phyloP scores from a whole-genome alignment of 257 asterid genomes.

The Ophiorrhiza pumila region DNA sequence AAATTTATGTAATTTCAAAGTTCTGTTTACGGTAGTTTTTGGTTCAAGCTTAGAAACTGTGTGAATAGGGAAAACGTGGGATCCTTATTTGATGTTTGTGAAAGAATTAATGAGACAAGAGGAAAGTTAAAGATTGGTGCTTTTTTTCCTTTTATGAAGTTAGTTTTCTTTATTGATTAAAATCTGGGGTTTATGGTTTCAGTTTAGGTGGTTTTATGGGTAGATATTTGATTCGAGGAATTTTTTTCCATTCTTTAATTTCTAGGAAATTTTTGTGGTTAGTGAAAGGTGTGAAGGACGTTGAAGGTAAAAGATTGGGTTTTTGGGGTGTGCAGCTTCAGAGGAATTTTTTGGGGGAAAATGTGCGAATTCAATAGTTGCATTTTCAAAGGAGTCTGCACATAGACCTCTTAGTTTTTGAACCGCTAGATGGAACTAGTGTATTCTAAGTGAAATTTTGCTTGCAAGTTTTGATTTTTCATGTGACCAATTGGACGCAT shows the following conservation, averaged over 20 bases:
- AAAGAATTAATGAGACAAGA: background rate
- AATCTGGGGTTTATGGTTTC: background rate
- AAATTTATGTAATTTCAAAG: background rate
- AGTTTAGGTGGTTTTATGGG: background rate
- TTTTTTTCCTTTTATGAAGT: background rate
- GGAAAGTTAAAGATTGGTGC: background rate
- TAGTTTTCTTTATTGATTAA: background rate
- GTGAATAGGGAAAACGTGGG: background rate
- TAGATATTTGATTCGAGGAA: background rate
- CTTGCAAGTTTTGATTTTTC: background rate
- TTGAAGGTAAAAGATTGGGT: background rate
- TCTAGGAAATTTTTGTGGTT: slow-evolving; percentile 2
- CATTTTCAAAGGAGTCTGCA: background rate
- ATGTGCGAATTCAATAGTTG: background rate
- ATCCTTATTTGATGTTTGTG: background rate
- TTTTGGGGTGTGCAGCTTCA: background rate
- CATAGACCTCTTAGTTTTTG: background rate
- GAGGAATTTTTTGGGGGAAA: no score
- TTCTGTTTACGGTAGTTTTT: background rate
- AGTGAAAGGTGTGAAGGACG: background rate
- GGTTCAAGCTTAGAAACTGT: background rate
- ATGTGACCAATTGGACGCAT: background rate
- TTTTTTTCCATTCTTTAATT: background rate
- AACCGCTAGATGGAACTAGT: background rate
- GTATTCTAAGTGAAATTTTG: background rate